Base-by-base conservation (phyloP, 768 basidiomycete genomes). In the Chalciporus piperatus region DNA sequence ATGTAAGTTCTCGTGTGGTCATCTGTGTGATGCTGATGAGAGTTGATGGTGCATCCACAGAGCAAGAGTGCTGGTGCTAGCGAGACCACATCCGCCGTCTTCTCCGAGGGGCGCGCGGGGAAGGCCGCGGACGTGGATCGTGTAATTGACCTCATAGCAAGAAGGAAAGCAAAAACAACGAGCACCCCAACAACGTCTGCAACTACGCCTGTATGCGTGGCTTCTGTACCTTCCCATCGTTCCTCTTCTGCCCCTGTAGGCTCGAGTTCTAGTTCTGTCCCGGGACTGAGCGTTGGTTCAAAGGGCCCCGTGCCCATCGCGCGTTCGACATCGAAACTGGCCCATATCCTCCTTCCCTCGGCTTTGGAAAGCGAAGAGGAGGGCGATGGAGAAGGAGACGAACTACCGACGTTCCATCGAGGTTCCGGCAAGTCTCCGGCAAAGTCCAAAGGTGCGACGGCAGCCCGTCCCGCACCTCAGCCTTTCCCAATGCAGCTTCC, bases 401-500 rank as follows among this genome's bases (percentile, higher is more conserved):
- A 57, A n/a, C 30, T 58, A 38, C 64, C 64, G 6, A 59, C 20
- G 22, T 64, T 64, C 47, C 52, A 61, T 47, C 40, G 30, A 16
- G 52, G 50, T 54, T 55, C 57, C 14, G 16, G 45, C 27, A 46
- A 40, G 14, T 46, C 46, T 9, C 47, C 37, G 25, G 32, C 12
- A 30, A 48, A 41, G 19, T 50, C 41, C 37, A 8, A 37, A 6
- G 38, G 33, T 2, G 35, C 35, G 16, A 47, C 20, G 14, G 17
- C 10, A 33, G 30, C 3, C 9, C 50, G 51, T 32, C 50, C 45
- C n/a, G 54, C 35, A 3, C 57, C 53, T 41, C 59, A 45, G 7
- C 63, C 66, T 20, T 68, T 70, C 52, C 67, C 68, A 40, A 60
- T 68, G 57, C 62, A 61, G 16, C 30, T 57, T 13, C 47, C 30